Conservation (phyloP, 371 early-diverging fungal species). For the Aphelidium insulamus region DNA sequence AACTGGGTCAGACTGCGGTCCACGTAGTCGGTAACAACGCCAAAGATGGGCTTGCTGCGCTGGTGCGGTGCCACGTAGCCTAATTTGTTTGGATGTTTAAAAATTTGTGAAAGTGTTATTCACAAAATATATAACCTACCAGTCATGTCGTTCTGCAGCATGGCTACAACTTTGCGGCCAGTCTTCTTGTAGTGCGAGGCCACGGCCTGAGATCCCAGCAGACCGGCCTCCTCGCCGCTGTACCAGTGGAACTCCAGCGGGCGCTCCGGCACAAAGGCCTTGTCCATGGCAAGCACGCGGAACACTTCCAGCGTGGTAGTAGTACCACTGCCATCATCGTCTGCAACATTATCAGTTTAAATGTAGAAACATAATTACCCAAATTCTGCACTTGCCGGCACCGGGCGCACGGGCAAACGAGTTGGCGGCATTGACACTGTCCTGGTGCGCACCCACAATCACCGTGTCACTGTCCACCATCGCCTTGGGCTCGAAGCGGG, state of each 20-base stretch:
- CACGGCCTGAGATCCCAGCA: slow-evolving; percentile 74
- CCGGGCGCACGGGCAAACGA: slow-evolving; percentile 68
- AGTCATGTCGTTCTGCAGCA: slow-evolving; percentile 27
- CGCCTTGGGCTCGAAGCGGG: slow-evolving; percentile 30
- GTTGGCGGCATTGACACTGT: slow-evolving; percentile 64
- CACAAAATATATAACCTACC: not conserved
- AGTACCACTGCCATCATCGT: slow-evolving; percentile 79
- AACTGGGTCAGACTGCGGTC: slow-evolving; percentile 41
- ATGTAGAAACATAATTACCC: not conserved
- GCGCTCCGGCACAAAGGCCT: slow-evolving; percentile 43
- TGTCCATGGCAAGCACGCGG: slow-evolving; percentile 32
- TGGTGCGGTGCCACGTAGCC: slow-evolving; percentile 66
- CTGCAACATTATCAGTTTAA: slow-evolving; percentile 16
- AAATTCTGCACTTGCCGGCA: slow-evolving; percentile 27
- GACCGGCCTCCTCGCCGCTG: slow-evolving; percentile 65
- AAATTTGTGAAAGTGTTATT: not conserved
- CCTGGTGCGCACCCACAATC: slow-evolving; percentile 75
- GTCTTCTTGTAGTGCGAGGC: slow-evolving; percentile 34
- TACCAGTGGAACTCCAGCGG: slow-evolving; percentile 93
- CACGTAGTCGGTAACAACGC: slow-evolving; percentile 60
- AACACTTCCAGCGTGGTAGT: slow-evolving; percentile 69
- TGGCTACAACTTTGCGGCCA: slow-evolving; percentile 36
- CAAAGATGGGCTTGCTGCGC: slow-evolving; percentile 37
- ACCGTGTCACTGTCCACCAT: slow-evolving; percentile 33
- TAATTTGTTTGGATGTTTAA: slow-evolving; percentile 32